Base-by-base conservation (phyloP, 768 basidiomycete genomes). In the Suillus variegatus region DNA sequence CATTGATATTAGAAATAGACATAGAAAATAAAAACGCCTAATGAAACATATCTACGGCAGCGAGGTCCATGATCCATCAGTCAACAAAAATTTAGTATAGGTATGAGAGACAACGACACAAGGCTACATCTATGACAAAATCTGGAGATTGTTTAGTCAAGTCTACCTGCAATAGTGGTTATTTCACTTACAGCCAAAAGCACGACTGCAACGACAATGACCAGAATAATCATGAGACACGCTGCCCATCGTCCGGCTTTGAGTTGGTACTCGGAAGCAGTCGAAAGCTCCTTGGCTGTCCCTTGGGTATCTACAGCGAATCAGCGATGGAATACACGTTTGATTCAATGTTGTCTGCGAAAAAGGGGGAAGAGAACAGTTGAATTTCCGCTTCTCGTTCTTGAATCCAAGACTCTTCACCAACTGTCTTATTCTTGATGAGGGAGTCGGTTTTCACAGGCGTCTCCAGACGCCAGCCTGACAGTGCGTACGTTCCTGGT, bases 331-430 rank as follows among this genome's bases (percentile, higher is more conserved):
- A 93, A 18, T 89, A 91, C 46, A 99, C 89, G 72, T 99, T 99
- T 49, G 88, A 87, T 75, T 97, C 95, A 72, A 99, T 97, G 71
- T 97, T 97, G 73, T 98, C 97, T 98, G 71, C 16, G 64, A 41
- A 49, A n/a, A 61, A 60, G 60, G 63, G 4, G 28, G 28, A 25
- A 6, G 18, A 6, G 60, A 22, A 61, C 20, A n/a, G 41, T 60
- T 92, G 87, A 63, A 99, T 99, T 72, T 99, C 97, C 0, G 83
- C 84, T 75, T 99, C 97, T 20, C 97, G 91, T 74, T 99, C 97
- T 46, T 64, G 74, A 44, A 77, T 77, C 44, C 99, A 80, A 12
- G 94, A 93, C 74, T 99, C 97, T 76, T 99, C 28, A 28, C 28
- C 28, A 3, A 28, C 28, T 28, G 28, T 28, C 28, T 28, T 28